Evolutionary conservation across 306 rosid genomes (phyloP), one percentile per base, ranked within the genome.

Genomic region (Clitoria ternatea): DNA sequence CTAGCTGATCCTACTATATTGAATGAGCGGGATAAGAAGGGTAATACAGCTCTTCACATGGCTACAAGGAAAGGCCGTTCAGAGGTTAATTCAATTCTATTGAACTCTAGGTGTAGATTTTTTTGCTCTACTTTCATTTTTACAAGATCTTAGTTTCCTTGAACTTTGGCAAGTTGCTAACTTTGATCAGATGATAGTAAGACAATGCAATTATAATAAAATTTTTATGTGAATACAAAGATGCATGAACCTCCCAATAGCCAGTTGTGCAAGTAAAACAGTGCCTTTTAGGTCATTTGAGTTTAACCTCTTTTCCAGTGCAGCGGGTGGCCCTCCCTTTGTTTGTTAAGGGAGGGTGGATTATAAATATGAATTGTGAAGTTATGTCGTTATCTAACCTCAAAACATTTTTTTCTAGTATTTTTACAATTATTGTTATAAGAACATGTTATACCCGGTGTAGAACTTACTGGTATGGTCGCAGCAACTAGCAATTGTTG

Each of bases 41-140:
- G 90, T 23, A 94, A 86, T 73, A 94, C 97, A 2, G 95, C 92
- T 63, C 72, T 94, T 84, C 99, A 94, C 79, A 81, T 94, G 76
- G 97, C 99, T 23, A 94, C 96, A 2, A 81, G 97, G 79, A 94
- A 94, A 85, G 73, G 91, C 78, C 99, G 99, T 33, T 59, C 97
- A 1, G 85, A 87, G 97, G 99, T 94, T 76, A 32, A 52, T 57
- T 76, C 55, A 61, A 9, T 40, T 57, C 39, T 36, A 20, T 17
- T 69, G 39, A 36, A 62, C 42, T 52, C 24, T 43, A 32, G 33
- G 13, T 39, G n/a, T 67, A 27, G 44, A 27, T 5, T 63, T 49
- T 70, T 37, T 40, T 45, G 54, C 62, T 33, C 49, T 27, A 40
- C 66, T 60, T 66, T 43, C 15, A 7, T 33, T 61, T 49, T 5